phyloP scores from a whole-genome alignment of 176 grass and related monocot species.

The Aechmea fasciata region DNA sequence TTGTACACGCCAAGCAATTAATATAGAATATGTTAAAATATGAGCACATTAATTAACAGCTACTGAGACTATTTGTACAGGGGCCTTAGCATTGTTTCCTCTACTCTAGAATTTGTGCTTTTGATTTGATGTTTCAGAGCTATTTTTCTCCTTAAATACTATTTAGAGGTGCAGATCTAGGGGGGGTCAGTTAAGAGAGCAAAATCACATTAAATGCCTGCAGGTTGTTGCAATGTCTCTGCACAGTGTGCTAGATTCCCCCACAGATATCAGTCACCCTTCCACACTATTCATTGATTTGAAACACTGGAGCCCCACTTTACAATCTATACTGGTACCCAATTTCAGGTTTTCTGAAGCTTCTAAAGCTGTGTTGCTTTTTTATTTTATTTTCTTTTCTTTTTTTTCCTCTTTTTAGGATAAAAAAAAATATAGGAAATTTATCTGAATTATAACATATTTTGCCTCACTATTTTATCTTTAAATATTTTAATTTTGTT shows the following conservation, averaged over 20 bases:
- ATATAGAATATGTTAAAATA: no score
- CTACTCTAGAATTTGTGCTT: neutral
- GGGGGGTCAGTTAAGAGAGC: neutral
- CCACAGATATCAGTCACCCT: neutral
- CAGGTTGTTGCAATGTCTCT: neutral
- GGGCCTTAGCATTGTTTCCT: neutral
- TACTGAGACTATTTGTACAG: no score
- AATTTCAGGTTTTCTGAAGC: neutral
- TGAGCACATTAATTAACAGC: no score
- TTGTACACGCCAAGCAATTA: no score
- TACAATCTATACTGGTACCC: neutral
- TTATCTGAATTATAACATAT: no score
- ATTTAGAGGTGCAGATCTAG: neutral
- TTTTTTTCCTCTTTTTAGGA: neutral
- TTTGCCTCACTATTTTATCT: no score
- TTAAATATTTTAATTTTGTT: no score
- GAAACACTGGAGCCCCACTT: neutral
- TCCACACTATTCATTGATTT: neutral
- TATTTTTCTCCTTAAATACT: neutral
- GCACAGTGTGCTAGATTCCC: neutral
- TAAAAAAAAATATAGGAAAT: no score
- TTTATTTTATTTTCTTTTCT: neutral
- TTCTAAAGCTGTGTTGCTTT: neutral
- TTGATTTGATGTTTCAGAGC: constrained; percentile 3
- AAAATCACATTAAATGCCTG: neutral